These are phyloP conservation scores for Phytophthora podocarpi DNA, from an alignment of 352 stramenopile species.

Conservation along the genomic window DNA sequence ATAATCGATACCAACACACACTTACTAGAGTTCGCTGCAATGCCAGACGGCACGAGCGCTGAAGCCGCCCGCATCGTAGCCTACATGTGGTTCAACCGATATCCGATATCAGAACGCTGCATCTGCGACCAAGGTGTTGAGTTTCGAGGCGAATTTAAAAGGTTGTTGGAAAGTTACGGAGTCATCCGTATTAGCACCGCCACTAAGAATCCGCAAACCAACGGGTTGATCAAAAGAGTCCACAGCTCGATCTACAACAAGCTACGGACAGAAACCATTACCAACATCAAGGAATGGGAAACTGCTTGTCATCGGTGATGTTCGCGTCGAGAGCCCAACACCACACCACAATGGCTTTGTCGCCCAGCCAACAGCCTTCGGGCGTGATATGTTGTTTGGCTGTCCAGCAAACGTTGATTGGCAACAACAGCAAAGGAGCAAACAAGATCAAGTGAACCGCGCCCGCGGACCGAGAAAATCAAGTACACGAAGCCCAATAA, in stretches of 20 bases:
- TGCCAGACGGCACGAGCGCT: neutral
- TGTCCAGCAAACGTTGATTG: neutral
- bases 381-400: constrained; percentile 7
- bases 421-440: neutral
- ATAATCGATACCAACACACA: constrained; percentile 3
- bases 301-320: neutral
- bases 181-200: neutral
- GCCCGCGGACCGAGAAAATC: neutral
- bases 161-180: constrained; percentile 2
- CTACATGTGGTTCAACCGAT: constrained; percentile 9
- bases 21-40: neutral
- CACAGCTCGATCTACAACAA: constrained; percentile 4
- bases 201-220: constrained; percentile 2
- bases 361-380: constrained; percentile 4
- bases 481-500: neutral
- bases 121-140: constrained; percentile 6
- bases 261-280: neutral
- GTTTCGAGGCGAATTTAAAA: neutral
- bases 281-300: neutral
- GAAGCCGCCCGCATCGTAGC: constrained; percentile 7
- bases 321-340: neutral
- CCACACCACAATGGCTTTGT: neutral
- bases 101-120: neutral
- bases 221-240: neutral
- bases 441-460: neutral